A percentile compares a stretch with the other conserved stretches of the same genome.
phyloP scores from a whole-genome alignment of 768 basidiomycete species.

The Amanita pseudoporphyria region DNA sequence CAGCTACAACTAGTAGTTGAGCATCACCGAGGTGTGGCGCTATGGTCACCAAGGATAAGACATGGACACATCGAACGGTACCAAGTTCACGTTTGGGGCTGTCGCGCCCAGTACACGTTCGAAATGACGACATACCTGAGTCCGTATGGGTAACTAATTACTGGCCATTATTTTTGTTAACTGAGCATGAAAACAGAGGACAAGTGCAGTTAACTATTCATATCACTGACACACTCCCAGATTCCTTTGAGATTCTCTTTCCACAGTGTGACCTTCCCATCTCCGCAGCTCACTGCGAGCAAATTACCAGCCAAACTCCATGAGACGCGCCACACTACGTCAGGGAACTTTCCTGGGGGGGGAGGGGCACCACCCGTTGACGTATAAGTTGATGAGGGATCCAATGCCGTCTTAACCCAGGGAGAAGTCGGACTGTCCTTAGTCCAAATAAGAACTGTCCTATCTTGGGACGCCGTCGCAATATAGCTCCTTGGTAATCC shows the following conservation, averaged over 20 bases:
- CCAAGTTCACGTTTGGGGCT: no score
- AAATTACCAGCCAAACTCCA: constrained; percentile 98
- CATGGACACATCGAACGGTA: no score
- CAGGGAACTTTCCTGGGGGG: constrained; percentile 78
- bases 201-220: constrained; percentile 54
- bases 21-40: no score
- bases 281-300: constrained; percentile 92
- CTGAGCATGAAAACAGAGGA: no score
- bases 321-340: constrained; percentile 97
- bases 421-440: constrained; percentile 65
- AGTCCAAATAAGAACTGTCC: constrained; percentile 87
- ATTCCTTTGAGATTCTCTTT: constrained; percentile 93
- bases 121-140: no score
- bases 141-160: no score
- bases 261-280: constrained; percentile 97
- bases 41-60: no score
- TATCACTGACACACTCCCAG: constrained; percentile 96
- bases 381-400: constrained; percentile 49
- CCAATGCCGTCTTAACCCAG: constrained; percentile 76
- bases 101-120: no score
- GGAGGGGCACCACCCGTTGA: constrained; percentile 31
- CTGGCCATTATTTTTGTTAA: no score
- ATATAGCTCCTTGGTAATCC: constrained; percentile 92
- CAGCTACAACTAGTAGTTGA: no score
- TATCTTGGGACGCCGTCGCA: constrained; percentile 93